These are phyloP conservation scores for Apophysomyces elegans DNA, from an alignment of 371 early-diverging fungal species.

Conservation along the genomic window DNA sequence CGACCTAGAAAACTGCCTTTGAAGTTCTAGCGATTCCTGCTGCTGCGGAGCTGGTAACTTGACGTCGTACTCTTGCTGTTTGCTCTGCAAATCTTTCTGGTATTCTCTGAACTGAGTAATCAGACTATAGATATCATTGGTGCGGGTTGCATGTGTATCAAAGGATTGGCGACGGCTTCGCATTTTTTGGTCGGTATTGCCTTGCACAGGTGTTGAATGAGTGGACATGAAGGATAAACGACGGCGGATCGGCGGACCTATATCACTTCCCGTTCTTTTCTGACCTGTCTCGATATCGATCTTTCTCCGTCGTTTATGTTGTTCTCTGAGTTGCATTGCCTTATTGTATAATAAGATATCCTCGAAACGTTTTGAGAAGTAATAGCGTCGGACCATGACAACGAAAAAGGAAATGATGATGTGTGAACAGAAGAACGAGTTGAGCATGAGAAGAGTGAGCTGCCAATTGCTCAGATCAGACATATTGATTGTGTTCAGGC, in stretches of 20 bases:
- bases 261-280: not conserved
- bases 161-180: slow-evolving; percentile 1
- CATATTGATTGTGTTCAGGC: slow-evolving; percentile 44
- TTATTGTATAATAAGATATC: slow-evolving; percentile 48
- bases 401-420: slow-evolving; percentile 42
- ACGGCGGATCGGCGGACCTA: slow-evolving; percentile 11
- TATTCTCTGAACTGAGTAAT: slow-evolving; percentile 9
- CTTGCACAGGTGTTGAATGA: slow-evolving; percentile 21
- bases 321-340: slow-evolving; percentile 36
- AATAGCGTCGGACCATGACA: slow-evolving; percentile 40
- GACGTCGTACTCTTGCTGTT: not conserved
- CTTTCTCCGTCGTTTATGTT: slow-evolving; percentile 25
- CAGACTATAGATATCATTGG: not conserved
- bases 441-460: slow-evolving; percentile 30
- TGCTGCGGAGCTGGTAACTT: not conserved
- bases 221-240: slow-evolving; percentile 31
- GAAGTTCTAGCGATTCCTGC: not conserved
- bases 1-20: not conserved
- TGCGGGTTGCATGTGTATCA: slow-evolving; percentile 3
- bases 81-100: not conserved
- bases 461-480: slow-evolving; percentile 38
- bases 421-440: slow-evolving; percentile 41
- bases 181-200: not conserved
- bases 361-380: slow-evolving; percentile 53
- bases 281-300: slow-evolving; percentile 26